A percentile compares a stretch with the other conserved stretches of the same genome.
These are phyloP conservation scores for Nannochloropsis oceanica DNA, from an alignment of 108 stramenopile species.

Conservation along the genomic window DNA sequence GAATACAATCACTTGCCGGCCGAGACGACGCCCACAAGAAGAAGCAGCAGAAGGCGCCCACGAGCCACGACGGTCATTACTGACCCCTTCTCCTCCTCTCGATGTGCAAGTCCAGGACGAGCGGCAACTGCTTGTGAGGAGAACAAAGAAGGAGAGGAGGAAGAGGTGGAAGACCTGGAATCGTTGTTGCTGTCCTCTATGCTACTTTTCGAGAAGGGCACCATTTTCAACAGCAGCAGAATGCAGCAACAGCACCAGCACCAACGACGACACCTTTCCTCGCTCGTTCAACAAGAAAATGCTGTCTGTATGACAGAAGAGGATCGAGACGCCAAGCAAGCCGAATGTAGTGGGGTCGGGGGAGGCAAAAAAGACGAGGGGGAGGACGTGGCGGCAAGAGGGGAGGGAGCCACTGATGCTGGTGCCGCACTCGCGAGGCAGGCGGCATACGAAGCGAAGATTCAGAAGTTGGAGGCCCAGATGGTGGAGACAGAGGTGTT, in stretches of 20 bases:
- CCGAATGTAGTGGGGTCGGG: not conserved
- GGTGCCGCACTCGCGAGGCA: not conserved
- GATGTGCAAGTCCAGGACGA: no score
- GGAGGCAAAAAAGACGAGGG: not conserved
- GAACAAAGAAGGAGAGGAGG: not conserved
- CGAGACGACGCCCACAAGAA: no score
- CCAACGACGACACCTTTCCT: not conserved
- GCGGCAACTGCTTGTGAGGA: no score
- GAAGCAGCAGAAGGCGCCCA: no score
- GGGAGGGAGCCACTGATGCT: not conserved
- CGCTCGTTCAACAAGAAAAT: not conserved
- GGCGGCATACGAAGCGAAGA: not conserved
- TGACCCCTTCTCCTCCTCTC: no score
- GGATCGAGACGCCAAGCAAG: not conserved
- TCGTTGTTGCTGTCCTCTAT: not conserved
- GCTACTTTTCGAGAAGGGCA: not conserved
- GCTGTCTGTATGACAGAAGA: not conserved
- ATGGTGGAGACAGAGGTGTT: not conserved
- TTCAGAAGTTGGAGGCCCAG: not conserved
- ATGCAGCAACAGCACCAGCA: not conserved
- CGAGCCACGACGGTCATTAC: no score
- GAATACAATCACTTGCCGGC: no score
- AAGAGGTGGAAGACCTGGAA: not conserved
- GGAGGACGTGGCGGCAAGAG: not conserved
- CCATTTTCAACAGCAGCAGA: not conserved